These are phyloP conservation scores for Trichoderma sp. DNA, from an alignment of 2,329 filamentous ascomycete genomes.

Conservation along the genomic window DNA sequence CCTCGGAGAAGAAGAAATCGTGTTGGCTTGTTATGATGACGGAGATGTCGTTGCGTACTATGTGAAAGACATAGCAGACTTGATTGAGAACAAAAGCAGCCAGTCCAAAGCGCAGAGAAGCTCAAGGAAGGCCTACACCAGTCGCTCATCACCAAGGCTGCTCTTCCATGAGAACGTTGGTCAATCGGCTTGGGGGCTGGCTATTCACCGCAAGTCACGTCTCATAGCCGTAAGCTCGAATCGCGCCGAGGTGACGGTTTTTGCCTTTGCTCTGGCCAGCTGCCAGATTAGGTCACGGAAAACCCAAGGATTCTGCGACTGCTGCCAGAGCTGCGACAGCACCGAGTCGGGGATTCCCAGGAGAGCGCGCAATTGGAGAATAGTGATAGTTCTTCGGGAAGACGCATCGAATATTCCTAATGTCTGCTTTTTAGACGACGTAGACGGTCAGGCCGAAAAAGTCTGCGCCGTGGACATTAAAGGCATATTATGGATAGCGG, in stretches of 20 bases:
- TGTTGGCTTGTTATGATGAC: slow-evolving; percentile 71
- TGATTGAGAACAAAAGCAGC: slow-evolving; percentile 42
- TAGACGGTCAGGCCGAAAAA: slow-evolving; percentile 52
- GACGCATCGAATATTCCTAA: slow-evolving; percentile 56
- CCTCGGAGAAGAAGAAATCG: slow-evolving; percentile 69
- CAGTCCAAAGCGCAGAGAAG: slow-evolving; percentile 19
- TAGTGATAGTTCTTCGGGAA: slow-evolving; percentile 49
- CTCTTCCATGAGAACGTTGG: slow-evolving; percentile 80
- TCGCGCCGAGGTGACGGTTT: slow-evolving; percentile 57
- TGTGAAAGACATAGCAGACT: slow-evolving; percentile 56
- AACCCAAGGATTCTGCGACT: slow-evolving; percentile 21
- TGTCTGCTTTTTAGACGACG: slow-evolving; percentile 54
- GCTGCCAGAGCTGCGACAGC: slow-evolving; percentile 26
- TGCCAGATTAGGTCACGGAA: slow-evolving; percentile 15
- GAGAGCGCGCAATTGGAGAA: slow-evolving; percentile 55
- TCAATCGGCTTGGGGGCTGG: slow-evolving; percentile 84
- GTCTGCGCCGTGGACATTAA: slow-evolving; percentile 56
- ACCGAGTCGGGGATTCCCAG: slow-evolving; percentile 43
- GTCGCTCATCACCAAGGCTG: slow-evolving; percentile 40
- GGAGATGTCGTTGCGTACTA: slow-evolving; percentile 76
- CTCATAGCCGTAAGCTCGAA: slow-evolving; percentile 88
- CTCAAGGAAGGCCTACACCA: slow-evolving; percentile 7
- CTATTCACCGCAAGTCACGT: slow-evolving; percentile 78
- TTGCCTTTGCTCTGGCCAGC: slow-evolving; percentile 50
- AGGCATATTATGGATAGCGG: slow-evolving; percentile 53